Evolutionary conservation across 176 grass and related monocot species (phyloP).

Genomic region (Ensete glaucum): DNA sequence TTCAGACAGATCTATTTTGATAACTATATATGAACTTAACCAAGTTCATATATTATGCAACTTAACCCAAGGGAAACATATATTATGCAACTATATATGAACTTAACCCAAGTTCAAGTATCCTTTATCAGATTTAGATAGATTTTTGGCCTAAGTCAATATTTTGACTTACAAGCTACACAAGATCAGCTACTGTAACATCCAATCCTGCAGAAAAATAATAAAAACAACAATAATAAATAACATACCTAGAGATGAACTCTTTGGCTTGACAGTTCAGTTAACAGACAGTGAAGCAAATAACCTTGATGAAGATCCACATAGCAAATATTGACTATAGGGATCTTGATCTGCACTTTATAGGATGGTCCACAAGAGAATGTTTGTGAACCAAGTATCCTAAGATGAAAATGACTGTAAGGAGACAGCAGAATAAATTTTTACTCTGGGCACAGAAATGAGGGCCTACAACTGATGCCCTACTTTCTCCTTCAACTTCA

Average conservation of each 20-base stretch:
- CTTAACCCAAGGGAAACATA: too few species aligned
- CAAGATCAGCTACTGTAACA: too few species aligned
- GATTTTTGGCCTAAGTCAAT: too few species aligned
- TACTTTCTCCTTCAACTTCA: background rate
- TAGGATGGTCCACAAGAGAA: background rate
- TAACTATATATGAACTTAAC: too few species aligned
- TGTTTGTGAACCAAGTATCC: slow-evolving; percentile 2
- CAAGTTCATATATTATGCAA: too few species aligned
- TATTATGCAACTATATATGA: too few species aligned
- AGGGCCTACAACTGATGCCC: background rate
- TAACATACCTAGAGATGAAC: background rate
- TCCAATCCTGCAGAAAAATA: too few species aligned
- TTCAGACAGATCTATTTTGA: too few species aligned
- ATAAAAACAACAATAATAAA: background rate
- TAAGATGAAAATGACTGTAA: slow-evolving; percentile 1
- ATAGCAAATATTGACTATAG: background rate
- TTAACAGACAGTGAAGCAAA: background rate
- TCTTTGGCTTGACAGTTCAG: background rate
- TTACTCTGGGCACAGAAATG: background rate
- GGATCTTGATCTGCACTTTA: background rate
- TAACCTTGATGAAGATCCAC: background rate
- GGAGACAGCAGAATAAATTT: background rate
- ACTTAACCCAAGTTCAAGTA: too few species aligned
- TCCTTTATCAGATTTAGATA: too few species aligned
- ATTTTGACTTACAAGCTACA: too few species aligned